These are phyloP conservation scores for Nepenthes alata DNA, from an alignment of 179 eudicot species.

Conservation along the genomic window DNA sequence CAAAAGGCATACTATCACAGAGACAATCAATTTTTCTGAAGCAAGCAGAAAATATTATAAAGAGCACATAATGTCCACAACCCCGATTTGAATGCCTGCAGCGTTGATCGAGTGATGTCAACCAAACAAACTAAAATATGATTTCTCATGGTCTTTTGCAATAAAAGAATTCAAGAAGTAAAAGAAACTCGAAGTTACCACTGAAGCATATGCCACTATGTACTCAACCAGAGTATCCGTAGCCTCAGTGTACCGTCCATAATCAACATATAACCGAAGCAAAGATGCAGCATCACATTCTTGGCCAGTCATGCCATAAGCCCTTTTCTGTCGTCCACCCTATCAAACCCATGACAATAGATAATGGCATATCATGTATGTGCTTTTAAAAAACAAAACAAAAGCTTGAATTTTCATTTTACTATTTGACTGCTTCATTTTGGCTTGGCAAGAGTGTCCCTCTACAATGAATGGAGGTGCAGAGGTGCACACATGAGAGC, in stretches of 20 bases:
- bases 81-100: too few relatives aligned
- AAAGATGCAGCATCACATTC: slow-evolving; percentile 77
- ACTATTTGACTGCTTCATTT: too few relatives aligned
- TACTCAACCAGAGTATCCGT: slow-evolving; percentile 63
- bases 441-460: too few relatives aligned
- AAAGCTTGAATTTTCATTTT: too few relatives aligned
- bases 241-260: slow-evolving; percentile 85
- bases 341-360: slow-evolving; percentile 17
- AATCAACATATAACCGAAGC: slow-evolving; percentile 72
- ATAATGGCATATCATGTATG: too few relatives aligned
- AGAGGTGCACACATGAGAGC: too few relatives aligned
- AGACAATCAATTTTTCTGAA: too few relatives aligned
- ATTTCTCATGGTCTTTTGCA: background rate
- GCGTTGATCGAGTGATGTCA: too few relatives aligned
- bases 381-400: too few relatives aligned
- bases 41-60: too few relatives aligned
- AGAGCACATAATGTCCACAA: too few relatives aligned
- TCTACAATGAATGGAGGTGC: background rate
- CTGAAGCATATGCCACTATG: slow-evolving; percentile 53
- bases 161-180: background rate
- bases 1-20: too few relatives aligned
- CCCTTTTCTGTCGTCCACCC: slow-evolving; percentile 38
- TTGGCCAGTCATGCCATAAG: slow-evolving; percentile 70
- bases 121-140: background rate
- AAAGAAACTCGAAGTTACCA: slow-evolving; percentile 28